A percentile compares a stretch with the other conserved stretches of the same genome.
Evolutionary conservation across 2,329 filamentous ascomycete species (phyloP).

Genomic region (Exutisphaerella laricina): DNA sequence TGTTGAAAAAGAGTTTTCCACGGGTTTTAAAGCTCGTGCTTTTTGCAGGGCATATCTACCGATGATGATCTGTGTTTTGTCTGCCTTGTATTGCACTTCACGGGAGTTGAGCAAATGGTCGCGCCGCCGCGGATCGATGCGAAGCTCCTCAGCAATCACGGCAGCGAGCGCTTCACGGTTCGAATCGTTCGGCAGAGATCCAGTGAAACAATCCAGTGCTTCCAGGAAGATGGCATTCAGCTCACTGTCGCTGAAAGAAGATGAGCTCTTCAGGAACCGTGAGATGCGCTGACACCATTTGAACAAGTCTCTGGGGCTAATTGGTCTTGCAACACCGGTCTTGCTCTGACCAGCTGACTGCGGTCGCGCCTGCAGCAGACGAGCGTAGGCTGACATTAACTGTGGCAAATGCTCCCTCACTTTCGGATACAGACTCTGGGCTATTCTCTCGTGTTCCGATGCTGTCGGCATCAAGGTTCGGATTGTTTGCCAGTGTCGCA

Average conservation of each 20-base stretch:
- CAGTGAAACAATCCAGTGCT: conserved; percentile 85
- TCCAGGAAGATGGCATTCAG: conserved; percentile 89
- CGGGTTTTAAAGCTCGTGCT: conserved; percentile 9
- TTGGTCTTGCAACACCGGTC: conserved; percentile 54
- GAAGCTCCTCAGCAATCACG: conserved; percentile 78
- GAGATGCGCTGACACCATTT: conserved; percentile 83
- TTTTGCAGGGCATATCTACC: conserved; percentile 29
- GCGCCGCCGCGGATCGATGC: conserved; percentile 74
- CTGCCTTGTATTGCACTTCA: conserved; percentile 60
- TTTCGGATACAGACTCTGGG: conserved; percentile 63
- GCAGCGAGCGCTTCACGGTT: conserved; percentile 57
- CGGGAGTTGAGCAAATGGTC: conserved; percentile 71
- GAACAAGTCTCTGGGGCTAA: conserved; percentile 72
- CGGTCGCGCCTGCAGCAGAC: conserved; percentile 37
- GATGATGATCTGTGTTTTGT: conserved; percentile 25
- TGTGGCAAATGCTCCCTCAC: conserved; percentile 54
- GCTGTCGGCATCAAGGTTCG: conserved; percentile 60
- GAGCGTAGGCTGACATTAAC: conserved; percentile 53
- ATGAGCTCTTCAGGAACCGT: conserved; percentile 55
- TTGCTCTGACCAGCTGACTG: conserved; percentile 40
- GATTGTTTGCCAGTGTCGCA: conserved; percentile 80
- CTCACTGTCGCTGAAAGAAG: conserved; percentile 62
- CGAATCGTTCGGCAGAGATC: conserved; percentile 64
- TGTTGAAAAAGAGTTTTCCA: conserved; percentile 68
- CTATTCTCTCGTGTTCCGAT: conserved; percentile 68